Evolutionary conservation across 805 yeast species (phyloP).

Genomic region (Priceomyces melissophilus): DNA sequence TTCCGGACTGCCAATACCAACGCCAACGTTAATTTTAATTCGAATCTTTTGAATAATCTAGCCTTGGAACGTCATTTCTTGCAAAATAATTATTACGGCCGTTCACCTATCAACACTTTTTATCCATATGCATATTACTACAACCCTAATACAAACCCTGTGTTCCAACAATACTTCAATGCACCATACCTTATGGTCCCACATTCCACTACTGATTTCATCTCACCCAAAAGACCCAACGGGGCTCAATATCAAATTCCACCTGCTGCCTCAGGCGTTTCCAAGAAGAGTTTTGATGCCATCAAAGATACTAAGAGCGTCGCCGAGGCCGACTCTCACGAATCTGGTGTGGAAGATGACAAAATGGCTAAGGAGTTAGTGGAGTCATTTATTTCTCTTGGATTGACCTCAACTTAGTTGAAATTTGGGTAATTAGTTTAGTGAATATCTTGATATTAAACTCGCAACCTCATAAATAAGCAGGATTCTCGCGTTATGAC

Average conservation of each 20-base stretch:
- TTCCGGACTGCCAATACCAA: not conserved
- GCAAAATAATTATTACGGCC: slow-evolving; percentile 23
- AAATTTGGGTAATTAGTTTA: no score
- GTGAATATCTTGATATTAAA: no score
- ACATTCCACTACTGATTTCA: not conserved
- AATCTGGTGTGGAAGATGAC: slow-evolving; percentile 11
- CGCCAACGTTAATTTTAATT: not conserved
- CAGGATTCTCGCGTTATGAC: no score
- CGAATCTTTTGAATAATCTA: slow-evolving; percentile 16
- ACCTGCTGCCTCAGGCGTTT: not conserved
- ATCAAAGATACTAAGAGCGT: slow-evolving; percentile 6
- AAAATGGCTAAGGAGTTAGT: slow-evolving; percentile 29
- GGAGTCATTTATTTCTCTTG: slow-evolving; percentile 16
- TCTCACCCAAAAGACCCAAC: not conserved
- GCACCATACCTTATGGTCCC: slow-evolving; percentile 2
- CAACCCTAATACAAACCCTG: not conserved
- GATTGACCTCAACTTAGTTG: slow-evolving; percentile 1
- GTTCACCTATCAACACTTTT: slow-evolving; percentile 5
- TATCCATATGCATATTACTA: slow-evolving; percentile 10
- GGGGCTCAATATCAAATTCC: not conserved
- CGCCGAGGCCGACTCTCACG: slow-evolving; percentile 2
- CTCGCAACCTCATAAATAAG: no score
- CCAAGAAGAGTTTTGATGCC: not conserved
- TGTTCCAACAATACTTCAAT: not conserved
- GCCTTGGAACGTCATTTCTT: slow-evolving; percentile 28